Base-by-base conservation (phyloP, 1,284 basidiomycete genomes). In the Pseudozyma hubeiensis region DNA sequence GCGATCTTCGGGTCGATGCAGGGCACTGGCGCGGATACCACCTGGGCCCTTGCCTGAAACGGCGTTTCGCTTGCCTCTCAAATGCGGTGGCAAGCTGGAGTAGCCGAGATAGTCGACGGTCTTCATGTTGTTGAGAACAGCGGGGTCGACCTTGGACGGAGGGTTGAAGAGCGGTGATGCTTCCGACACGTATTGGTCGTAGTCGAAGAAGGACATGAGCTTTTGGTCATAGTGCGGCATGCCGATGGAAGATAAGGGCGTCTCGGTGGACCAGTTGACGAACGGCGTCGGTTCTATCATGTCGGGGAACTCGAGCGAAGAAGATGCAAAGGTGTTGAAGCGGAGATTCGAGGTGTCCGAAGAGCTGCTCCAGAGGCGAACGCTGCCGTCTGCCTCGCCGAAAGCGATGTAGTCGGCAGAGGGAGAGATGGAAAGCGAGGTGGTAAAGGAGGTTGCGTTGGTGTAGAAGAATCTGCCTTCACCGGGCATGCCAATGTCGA, bases 361-460 rank as follows among this genome's bases (percentile, higher is more conserved):
- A 13, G 69, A 90, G 53, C 90, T 90, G 5, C 93, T 91, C 87
- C 95, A 88, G 16, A 99, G 86, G 84, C 97, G 93, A 7, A 98
- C 89, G 10, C 88, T 87, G 8, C 95, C 94, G 55, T 94, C 91
- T 0, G 90, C 91, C 78, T 97, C 95, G 2, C 93, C 94, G 76
- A 97, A 95, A 0, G 93, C 94, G 79, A 99, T 88, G 79, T 94
- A 97, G 51, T 93, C 91, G 24, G 93, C 93, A 1, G 91, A 91
- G 2, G 93, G 90, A 1, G 94, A 94, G 34, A 97, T 87, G 6
- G 93, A 90, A 72, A 91, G 88, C 44, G 92, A 91, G 1, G 91
- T 93, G 62, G 97, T 86, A 83, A 90, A 95, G 0, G 92, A 91
- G 0, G 89, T 79, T 11, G 87, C 84, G 51, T 87, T 86, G 52